Conservation (phyloP, 2,329 filamentous ascomycete species). For the Penicillium sp. region DNA sequence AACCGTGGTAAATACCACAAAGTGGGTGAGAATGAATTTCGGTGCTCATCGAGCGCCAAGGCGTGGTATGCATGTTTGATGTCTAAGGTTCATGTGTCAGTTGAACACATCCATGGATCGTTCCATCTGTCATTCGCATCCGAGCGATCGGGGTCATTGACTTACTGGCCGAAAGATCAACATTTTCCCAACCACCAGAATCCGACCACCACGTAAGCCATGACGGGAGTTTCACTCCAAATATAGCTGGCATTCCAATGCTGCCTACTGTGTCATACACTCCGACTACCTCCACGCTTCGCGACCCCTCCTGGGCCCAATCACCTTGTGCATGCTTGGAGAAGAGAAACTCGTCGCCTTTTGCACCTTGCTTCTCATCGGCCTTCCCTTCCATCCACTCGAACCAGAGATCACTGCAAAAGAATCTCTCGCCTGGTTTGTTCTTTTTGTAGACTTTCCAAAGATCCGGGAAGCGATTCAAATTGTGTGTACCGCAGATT, state of each 20-base stretch:
- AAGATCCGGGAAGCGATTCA: conserved; percentile 23
- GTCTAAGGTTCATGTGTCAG: conserved; percentile 14
- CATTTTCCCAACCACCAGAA: conserved; percentile 15
- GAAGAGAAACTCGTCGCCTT: conserved; percentile 12
- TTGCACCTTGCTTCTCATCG: conserved; percentile 20
- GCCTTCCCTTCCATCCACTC: conserved; percentile 23
- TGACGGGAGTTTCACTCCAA: conserved; percentile 18
- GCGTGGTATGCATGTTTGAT: conserved; percentile 44
- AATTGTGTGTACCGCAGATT: conserved; percentile 16
- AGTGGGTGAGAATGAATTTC: conserved; percentile 52
- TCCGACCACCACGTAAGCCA: background rate
- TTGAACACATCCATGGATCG: too few species aligned
- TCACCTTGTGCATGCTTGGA: conserved; percentile 11
- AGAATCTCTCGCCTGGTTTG: conserved; percentile 15
- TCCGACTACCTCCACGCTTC: conserved; percentile 31
- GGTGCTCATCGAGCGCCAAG: conserved; percentile 41
- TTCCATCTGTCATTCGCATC: background rate
- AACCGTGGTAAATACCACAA: conserved; percentile 52
- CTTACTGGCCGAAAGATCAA: conserved; percentile 22
- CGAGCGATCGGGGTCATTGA: background rate
- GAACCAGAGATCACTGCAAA: conserved; percentile 23
- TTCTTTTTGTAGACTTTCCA: conserved; percentile 22
- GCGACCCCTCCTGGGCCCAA: conserved; percentile 17
- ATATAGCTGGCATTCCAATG: conserved; percentile 33
- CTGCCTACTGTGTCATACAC: conserved; percentile 38